A percentile compares a stretch with the other conserved stretches of the same genome.
Conservation (phyloP, 2,329 filamentous ascomycete genomes). For the Fusarium sp. region DNA sequence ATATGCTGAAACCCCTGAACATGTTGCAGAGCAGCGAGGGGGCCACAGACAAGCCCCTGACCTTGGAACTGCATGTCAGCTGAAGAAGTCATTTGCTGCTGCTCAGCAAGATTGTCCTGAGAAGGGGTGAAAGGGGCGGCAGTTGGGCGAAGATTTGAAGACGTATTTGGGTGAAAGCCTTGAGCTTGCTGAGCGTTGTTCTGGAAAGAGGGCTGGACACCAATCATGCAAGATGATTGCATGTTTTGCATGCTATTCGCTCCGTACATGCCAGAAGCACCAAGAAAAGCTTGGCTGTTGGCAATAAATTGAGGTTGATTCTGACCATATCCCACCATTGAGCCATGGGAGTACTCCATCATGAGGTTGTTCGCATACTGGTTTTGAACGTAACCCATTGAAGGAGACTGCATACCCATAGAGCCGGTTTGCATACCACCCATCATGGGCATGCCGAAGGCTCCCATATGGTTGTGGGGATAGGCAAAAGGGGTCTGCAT, state of each 20-base stretch:
- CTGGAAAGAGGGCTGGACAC: not conserved
- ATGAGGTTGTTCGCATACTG: not conserved
- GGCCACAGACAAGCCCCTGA: not conserved
- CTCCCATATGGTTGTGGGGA: not conserved
- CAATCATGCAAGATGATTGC: not conserved
- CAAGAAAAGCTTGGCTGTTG: not conserved
- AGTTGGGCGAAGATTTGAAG: not conserved
- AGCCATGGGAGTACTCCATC: not conserved
- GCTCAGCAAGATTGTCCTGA: not conserved
- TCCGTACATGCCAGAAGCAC: not conserved
- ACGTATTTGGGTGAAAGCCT: not conserved
- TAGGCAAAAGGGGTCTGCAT: not conserved
- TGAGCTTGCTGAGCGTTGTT: not conserved
- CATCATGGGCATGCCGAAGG: not conserved
- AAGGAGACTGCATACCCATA: not conserved
- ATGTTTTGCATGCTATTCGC: not conserved
- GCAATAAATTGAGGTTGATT: not conserved
- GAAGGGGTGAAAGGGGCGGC: not conserved
- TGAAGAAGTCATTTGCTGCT: not conserved
- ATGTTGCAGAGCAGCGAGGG: not conserved
- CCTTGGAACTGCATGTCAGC: not conserved
- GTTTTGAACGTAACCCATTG: not conserved
- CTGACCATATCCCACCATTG: not conserved
- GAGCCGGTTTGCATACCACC: not conserved
- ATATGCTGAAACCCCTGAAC: not conserved